Evolutionary conservation across 352 stramenopile species (phyloP).

Genomic region (Globisporangium nunn): DNA sequence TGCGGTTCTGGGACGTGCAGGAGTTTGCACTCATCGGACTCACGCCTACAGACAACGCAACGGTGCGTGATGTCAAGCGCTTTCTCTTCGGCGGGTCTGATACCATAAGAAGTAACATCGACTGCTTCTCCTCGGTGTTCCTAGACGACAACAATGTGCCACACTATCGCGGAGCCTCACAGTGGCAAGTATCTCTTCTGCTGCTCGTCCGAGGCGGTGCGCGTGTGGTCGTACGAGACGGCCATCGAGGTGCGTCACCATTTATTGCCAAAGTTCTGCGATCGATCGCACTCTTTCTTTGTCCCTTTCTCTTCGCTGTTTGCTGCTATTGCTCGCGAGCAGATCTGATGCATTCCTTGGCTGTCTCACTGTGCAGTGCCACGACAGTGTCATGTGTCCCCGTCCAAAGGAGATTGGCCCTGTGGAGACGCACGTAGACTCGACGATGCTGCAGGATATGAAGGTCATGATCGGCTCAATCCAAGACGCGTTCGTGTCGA

Average conservation of each 20-base stretch:
- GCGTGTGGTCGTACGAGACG: slow-evolving; percentile 81
- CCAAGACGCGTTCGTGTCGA: slow-evolving; percentile 72
- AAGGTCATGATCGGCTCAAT: slow-evolving; percentile 80
- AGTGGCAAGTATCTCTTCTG: slow-evolving; percentile 76
- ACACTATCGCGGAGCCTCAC: slow-evolving; percentile 69
- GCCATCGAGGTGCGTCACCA: slow-evolving; percentile 33
- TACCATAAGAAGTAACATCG: background rate
- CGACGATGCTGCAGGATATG: slow-evolving; percentile 76
- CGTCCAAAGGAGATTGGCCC: slow-evolving; percentile 44
- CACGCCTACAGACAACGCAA: slow-evolving; percentile 69
- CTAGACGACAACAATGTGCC: slow-evolving; percentile 79
- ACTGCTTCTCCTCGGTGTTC: background rate
- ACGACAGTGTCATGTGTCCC: slow-evolving; percentile 61
- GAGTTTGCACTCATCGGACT: slow-evolving; percentile 74
- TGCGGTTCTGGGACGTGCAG: slow-evolving; percentile 86
- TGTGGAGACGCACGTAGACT: slow-evolving; percentile 57
- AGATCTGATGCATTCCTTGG: background rate
- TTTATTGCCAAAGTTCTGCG: too few relatives aligned
- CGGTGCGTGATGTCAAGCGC: slow-evolving; percentile 20
- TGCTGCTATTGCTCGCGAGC: background rate
- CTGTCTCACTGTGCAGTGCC: slow-evolving; percentile 25
- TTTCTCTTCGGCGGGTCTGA: background rate
- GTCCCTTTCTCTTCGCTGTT: background rate
- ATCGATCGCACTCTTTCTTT: background rate
- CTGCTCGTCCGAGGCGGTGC: slow-evolving; percentile 68